phyloP scores from a whole-genome alignment of 176 grass and related monocot genomes.

The Alloteropsis semialata region DNA sequence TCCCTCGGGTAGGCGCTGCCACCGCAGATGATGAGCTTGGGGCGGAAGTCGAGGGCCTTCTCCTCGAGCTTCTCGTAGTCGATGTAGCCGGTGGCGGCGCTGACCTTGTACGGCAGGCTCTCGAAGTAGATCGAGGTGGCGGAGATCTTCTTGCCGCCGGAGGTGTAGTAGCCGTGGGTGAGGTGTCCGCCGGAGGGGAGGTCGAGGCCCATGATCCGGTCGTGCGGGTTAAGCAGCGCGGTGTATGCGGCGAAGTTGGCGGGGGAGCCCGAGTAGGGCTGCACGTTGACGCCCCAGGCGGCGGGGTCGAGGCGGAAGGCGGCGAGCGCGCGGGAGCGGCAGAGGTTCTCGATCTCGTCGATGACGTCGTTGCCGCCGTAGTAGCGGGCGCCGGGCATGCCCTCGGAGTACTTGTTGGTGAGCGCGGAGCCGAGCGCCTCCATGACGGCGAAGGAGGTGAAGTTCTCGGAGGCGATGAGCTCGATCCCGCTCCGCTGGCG shows the following conservation, averaged over 20 bases:
- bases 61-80: constrained; percentile 99
- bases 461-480: constrained; percentile 99
- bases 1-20: constrained; percentile 97
- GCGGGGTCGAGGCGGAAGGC: constrained; percentile 67
- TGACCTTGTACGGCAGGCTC: constrained; percentile 95
- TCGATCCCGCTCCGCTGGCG: constrained; percentile 95
- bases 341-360: constrained; percentile 92
- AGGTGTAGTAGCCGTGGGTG: constrained; percentile 94
- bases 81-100: constrained; percentile 55
- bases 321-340: constrained; percentile 73
- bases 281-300: constrained; percentile 94
- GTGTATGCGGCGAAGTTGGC: constrained; percentile 99
- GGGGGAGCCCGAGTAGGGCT: constrained; percentile 97
- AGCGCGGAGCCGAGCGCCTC: constrained; percentile 87
- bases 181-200: constrained; percentile 88
- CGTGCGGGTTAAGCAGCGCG: constrained; percentile 88
- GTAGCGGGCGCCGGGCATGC: constrained; percentile 88
- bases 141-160: constrained; percentile 95
- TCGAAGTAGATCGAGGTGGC: constrained; percentile 99
- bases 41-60: constrained; percentile 97
- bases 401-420: constrained; percentile 99
- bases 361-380: constrained; percentile 97
- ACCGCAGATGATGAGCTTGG: constrained; percentile 97
- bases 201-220: constrained; percentile 98
- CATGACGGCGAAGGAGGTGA: constrained; percentile 97